Evolutionary conservation across 768 basidiomycete genomes (phyloP).

Genomic region (Panaeolus cyanescens): DNA sequence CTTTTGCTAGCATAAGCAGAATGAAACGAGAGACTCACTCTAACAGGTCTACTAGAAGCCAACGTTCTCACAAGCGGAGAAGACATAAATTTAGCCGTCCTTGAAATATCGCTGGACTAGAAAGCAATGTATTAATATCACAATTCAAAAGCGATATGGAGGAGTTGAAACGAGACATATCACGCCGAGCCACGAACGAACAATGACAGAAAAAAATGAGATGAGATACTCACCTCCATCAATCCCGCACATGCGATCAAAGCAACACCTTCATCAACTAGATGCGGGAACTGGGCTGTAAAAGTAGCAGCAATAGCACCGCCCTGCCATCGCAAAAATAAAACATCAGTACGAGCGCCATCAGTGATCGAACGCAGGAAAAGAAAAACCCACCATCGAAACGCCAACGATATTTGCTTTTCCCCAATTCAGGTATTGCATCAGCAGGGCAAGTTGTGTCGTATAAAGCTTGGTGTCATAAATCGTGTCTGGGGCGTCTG

Average conservation of each 20-base stretch:
- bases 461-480: conserved; percentile 69
- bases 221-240: conserved; percentile 49
- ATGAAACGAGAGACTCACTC: conserved; percentile 38
- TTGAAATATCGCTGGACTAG: conserved; percentile 66
- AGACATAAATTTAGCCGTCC: conserved; percentile 78
- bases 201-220: background rate
- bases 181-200: background rate
- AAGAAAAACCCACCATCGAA: conserved; percentile 61
- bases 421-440: conserved; percentile 78
- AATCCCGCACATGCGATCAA: conserved; percentile 73
- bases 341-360: background rate
- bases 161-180: conserved; percentile 7
- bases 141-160: background rate
- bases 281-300: conserved; percentile 67
- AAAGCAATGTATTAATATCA: background rate
- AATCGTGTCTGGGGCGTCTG: conserved; percentile 71
- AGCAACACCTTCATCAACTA: conserved; percentile 65
- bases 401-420: conserved; percentile 66
- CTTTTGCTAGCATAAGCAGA: background rate
- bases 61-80: conserved; percentile 71
- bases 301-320: conserved; percentile 77
- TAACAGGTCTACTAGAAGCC: conserved; percentile 61
- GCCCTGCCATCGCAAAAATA: conserved; percentile 44
- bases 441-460: conserved; percentile 78
- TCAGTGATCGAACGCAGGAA: background rate